Percentiles rank a stretch among this genome's conserved stretches.
phyloP scores from a whole-genome alignment of 805 yeast species.

The Kodamaea nitidulidarum region DNA sequence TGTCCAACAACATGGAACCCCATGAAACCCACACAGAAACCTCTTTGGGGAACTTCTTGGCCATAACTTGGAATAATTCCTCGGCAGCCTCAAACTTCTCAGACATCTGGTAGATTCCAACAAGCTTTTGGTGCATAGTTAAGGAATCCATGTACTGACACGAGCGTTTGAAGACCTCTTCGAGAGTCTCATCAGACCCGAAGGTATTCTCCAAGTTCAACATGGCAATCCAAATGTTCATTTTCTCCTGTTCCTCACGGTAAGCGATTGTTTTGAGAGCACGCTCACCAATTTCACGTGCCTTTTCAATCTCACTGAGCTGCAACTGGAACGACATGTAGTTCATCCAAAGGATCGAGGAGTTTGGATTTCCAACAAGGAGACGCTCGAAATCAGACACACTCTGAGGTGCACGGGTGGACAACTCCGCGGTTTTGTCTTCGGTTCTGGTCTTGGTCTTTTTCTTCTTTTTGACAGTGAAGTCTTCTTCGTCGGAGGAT shows the following conservation, averaged over 20 bases:
- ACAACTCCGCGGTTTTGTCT: conserved; percentile 82
- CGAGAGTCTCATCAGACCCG: conserved; percentile 80
- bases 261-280: conserved; percentile 87
- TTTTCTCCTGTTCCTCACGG: conserved; percentile 88
- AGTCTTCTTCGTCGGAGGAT: conserved; percentile 56
- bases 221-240: conserved; percentile 94
- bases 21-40: conserved; percentile 76
- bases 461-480: conserved; percentile 45
- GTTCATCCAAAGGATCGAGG: conserved; percentile 94
- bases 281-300: conserved; percentile 88
- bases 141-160: conserved; percentile 89
- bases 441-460: conserved; percentile 51
- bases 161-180: conserved; percentile 76
- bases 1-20: conserved; percentile 70
- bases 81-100: conserved; percentile 72
- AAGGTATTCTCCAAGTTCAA: conserved; percentile 91
- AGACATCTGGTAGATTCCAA: conserved; percentile 68
- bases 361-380: conserved; percentile 86
- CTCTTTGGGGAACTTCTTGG: conserved; percentile 73
- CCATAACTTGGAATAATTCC: conserved; percentile 57
- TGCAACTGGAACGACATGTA: conserved; percentile 97
- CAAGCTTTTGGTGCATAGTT: conserved; percentile 74
- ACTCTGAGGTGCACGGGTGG: conserved; percentile 86
- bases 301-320: conserved; percentile 89
- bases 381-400: conserved; percentile 88